A percentile compares a stretch with the other conserved stretches of the same genome.
phyloP scores from a whole-genome alignment of 129 eudicot species.

The Rutidosis leptorrhynchoides region DNA sequence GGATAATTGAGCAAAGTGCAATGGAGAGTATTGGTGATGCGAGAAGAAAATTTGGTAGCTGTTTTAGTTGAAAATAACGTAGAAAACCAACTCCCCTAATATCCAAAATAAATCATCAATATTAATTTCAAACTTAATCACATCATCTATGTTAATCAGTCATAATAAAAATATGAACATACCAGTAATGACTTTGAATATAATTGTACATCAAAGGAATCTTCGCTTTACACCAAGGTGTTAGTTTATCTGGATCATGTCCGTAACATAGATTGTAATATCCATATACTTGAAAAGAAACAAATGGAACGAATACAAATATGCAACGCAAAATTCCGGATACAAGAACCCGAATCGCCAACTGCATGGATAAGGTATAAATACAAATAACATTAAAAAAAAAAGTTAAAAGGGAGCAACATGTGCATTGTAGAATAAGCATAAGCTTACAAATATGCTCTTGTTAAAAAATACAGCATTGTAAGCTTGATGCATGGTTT shows the following conservation, averaged over 20 bases:
- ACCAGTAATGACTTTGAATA: conserved; percentile 93
- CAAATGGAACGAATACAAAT: conserved; percentile 54
- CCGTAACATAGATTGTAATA: conserved; percentile 67
- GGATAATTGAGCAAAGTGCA: conserved; percentile 55
- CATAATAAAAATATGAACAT: conserved; percentile 2
- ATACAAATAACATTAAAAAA: no score
- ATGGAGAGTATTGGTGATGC: conserved; percentile 82
- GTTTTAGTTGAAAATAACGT: conserved; percentile 74
- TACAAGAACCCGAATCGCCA: conserved; percentile 48
- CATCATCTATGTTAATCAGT: background rate
- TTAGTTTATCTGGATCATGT: conserved; percentile 40
- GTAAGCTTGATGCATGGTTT: conserved; percentile 63
- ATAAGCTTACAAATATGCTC: conserved; percentile 43
- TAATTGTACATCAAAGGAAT: conserved; percentile 73
- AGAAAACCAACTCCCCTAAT: conserved; percentile 91
- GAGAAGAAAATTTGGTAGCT: conserved; percentile 86
- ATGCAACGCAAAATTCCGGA: conserved; percentile 60
- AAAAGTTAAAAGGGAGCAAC: background rate
- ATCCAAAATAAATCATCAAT: conserved; percentile 15
- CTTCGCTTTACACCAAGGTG: conserved; percentile 87
- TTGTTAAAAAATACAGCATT: conserved; percentile 49
- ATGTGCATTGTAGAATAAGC: background rate
- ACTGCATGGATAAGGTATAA: conserved; percentile 38
- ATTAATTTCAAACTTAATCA: conserved; percentile 1
- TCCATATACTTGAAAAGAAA: conserved; percentile 87